Base-by-base conservation (phyloP, 176 grass and related monocot species). In the Cenchrus fungigraminus region DNA sequence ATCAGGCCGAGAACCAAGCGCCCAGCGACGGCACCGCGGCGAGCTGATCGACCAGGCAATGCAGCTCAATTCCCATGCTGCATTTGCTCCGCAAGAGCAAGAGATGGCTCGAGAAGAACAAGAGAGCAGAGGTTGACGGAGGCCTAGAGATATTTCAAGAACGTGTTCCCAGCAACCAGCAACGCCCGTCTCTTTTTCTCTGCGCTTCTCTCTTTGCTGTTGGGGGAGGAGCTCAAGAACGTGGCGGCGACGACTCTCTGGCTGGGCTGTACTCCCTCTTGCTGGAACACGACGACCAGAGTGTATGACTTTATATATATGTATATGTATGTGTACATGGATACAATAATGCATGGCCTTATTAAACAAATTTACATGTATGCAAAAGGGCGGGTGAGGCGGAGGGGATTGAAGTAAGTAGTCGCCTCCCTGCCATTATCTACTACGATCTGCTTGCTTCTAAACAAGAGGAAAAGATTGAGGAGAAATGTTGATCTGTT, bases 381-480 rank as follows among this genome's bases (percentile, higher is more conserved):
- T 67, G 77, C 64, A 63, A 46, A 50, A 78, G 20, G 20, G 60
- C 8, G 25, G 29, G 12, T 52, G 49, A 20, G 9, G 9, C 7
- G 29, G 78, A 34, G 16, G 9, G 44, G 44, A 29, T 15, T 12
- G 58, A 50, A 64, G 64, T 15, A 9, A 49, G 78, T 90, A 86
- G 88, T 82, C 56, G 88, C 78, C 17, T 52, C 88, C 83, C 72
- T 90, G 63, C 78, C 22, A 77, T 77, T 14, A 42, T 80, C 71
- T 45, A 81, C 63, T 54, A 37, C 83, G 46, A 20, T 2, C n/a
- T 64, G 62, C 44, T 74, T 49, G 25, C 4, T 59, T 58, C 6
- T 45, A 45, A 25, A 50, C 25, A 22, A 61, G 7, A 71, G 0
- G 14, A 20, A 1, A 64, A 6, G 46, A 42, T 65, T 75, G 45